Evolutionary conservation across 345 rosid species (phyloP).

Genomic region (Populus euphratica): DNA sequence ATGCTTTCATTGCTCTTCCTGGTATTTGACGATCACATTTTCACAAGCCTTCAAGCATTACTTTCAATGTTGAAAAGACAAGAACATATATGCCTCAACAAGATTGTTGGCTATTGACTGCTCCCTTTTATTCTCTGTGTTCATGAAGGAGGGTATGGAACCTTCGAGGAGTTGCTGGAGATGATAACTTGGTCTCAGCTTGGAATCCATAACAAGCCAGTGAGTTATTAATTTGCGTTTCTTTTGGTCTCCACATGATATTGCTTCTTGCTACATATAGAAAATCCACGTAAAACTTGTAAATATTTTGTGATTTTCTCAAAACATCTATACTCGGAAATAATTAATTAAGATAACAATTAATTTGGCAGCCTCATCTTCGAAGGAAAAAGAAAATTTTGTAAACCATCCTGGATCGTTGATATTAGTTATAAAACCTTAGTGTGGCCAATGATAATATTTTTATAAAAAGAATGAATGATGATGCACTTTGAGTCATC

Average conservation of each 20-base stretch:
- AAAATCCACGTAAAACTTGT: neutral
- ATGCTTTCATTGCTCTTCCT: conserved; percentile 46
- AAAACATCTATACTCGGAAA: too few relatives aligned
- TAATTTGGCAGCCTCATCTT: neutral
- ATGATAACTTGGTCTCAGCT: conserved; percentile 62
- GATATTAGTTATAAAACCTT: neutral
- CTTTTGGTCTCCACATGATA: neutral
- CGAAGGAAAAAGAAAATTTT: neutral
- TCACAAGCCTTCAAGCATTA: neutral
- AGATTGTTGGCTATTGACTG: neutral
- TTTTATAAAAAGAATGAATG: too few relatives aligned
- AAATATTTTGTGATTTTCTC: neutral
- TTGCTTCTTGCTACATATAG: neutral
- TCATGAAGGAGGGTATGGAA: conserved; percentile 56
- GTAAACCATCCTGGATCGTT: neutral
- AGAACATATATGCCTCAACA: too few relatives aligned
- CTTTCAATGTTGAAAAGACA: neutral
- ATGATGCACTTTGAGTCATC: too few relatives aligned
- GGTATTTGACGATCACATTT: conserved; percentile 6
- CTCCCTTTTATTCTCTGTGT: neutral
- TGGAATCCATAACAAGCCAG: conserved; percentile 60
- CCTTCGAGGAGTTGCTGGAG: conserved; percentile 61
- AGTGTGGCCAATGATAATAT: neutral
- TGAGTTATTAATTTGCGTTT: conserved; percentile 11
- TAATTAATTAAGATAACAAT: too few relatives aligned